These are phyloP conservation scores for Aspergillus sp. DNA, from an alignment of 2,329 filamentous ascomycete species.

Conservation along the genomic window DNA sequence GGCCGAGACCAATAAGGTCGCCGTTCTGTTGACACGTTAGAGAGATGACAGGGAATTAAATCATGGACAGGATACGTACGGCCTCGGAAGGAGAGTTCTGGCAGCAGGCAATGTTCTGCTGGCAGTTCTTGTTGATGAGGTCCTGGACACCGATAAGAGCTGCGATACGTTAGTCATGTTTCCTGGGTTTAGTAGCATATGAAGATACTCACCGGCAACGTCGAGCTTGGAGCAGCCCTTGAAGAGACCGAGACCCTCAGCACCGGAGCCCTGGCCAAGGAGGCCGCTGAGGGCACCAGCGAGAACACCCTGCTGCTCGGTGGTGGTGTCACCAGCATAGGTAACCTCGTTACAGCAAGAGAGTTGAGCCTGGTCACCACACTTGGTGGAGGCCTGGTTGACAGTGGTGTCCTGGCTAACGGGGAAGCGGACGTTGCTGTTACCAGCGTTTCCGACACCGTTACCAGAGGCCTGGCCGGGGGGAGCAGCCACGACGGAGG, in stretches of 20 bases:
- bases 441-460: slow-evolving; percentile 30
- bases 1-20: slow-evolving; percentile 34
- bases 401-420: slow-evolving; percentile 33
- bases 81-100: slow-evolving; percentile 35
- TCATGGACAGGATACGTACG: slow-evolving; percentile 17
- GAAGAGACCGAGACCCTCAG: slow-evolving; percentile 39
- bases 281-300: slow-evolving; percentile 35
- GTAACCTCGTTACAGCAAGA: slow-evolving; percentile 42
- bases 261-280: slow-evolving; percentile 33
- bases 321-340: slow-evolving; percentile 36
- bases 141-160: slow-evolving; percentile 32
- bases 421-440: slow-evolving; percentile 34
- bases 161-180: slow-evolving; percentile 15
- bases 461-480: slow-evolving; percentile 15
- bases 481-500: slow-evolving; percentile 29
- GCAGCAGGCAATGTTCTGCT: slow-evolving; percentile 43
- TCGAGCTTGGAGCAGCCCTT: slow-evolving; percentile 44
- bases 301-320: slow-evolving; percentile 33
- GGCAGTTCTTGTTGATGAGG: slow-evolving; percentile 39
- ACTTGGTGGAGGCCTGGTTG: slow-evolving; percentile 40
- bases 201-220: slow-evolving; percentile 27
- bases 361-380: slow-evolving; percentile 39
- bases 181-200: no score
- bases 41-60: no score
- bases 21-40: slow-evolving; percentile 25